phyloP scores from a whole-genome alignment of 1,284 basidiomycete genomes.

The Rugosomyces carneus region DNA sequence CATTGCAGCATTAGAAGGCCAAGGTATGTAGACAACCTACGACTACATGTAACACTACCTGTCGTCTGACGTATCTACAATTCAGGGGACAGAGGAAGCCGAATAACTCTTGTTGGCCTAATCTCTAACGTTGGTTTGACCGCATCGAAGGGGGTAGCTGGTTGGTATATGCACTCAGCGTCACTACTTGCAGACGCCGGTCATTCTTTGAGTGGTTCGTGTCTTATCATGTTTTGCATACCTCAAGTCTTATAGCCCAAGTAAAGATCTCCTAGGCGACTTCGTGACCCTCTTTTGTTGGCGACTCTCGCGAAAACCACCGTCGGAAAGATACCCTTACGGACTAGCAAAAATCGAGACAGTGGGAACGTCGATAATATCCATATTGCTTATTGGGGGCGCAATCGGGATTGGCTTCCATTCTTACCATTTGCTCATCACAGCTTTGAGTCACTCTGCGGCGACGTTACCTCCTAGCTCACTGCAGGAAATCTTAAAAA shows the following conservation, averaged over 20 bases:
- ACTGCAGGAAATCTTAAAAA: constrained; percentile 54
- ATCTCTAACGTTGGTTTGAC: constrained; percentile 82
- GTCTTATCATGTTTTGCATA: constrained; percentile 22
- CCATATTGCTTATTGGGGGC: constrained; percentile 77
- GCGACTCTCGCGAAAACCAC: constrained; percentile 78
- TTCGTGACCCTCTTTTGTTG: constrained; percentile 92
- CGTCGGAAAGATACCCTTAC: constrained; percentile 76
- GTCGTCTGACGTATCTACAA: neutral
- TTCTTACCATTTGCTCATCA: constrained; percentile 77
- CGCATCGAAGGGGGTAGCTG: constrained; percentile 77
- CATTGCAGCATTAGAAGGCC: constrained; percentile 62
- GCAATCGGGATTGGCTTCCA: constrained; percentile 92
- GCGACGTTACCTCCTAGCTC: constrained; percentile 50
- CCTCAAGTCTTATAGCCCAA: neutral
- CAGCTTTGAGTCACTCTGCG: constrained; percentile 59
- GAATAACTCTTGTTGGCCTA: constrained; percentile 85
- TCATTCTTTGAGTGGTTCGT: constrained; percentile 84
- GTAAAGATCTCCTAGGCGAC: constrained; percentile 76
- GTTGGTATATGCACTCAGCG: constrained; percentile 86
- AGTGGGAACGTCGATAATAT: constrained; percentile 81
- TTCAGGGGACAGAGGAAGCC: constrained; percentile 73
- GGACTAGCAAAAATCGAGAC: constrained; percentile 96
- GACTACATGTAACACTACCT: constrained; percentile 4
- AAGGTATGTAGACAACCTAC: constrained; percentile 38
- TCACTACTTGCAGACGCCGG: constrained; percentile 92